These are phyloP conservation scores for Sphagnum magellanicum DNA, from an alignment of 228 moss, liverwort and hornwort species.

Conservation along the genomic window DNA sequence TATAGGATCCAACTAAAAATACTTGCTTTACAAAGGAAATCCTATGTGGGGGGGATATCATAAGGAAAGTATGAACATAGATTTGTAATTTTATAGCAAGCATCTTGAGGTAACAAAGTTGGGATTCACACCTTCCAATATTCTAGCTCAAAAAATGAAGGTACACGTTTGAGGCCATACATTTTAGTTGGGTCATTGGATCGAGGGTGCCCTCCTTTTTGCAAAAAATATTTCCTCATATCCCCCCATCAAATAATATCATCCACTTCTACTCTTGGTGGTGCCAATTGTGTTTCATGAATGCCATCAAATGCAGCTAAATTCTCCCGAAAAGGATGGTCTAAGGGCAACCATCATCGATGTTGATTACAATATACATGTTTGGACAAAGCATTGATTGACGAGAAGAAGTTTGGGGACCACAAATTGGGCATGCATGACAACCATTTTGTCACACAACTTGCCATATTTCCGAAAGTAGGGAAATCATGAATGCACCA, in stretches of 20 bases:
- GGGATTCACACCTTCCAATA: too few species aligned
- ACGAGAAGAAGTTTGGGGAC: neutral
- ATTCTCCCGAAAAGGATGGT: neutral
- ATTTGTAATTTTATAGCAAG: too few species aligned
- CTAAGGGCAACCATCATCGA: neutral
- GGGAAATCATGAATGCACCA: neutral
- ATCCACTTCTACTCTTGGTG: neutral
- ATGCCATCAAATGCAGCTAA: neutral
- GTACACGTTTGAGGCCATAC: too few species aligned
- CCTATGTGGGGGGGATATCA: too few species aligned
- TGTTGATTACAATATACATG: neutral
- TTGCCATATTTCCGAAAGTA: neutral
- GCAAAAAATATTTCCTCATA: neutral
- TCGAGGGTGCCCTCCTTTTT: too few species aligned
- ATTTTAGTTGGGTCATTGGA: too few species aligned
- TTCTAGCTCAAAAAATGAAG: too few species aligned
- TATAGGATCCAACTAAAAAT: too few species aligned
- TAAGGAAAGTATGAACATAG: too few species aligned
- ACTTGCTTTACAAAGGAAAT: too few species aligned
- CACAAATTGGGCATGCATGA: neutral
- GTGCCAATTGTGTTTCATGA: neutral
- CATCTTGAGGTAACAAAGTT: too few species aligned
- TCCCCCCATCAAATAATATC: neutral
- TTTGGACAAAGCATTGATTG: neutral
- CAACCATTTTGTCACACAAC: neutral